Conservation (phyloP, 495 filamentous ascomycete genomes). For the Tetracladium marchalianum region DNA sequence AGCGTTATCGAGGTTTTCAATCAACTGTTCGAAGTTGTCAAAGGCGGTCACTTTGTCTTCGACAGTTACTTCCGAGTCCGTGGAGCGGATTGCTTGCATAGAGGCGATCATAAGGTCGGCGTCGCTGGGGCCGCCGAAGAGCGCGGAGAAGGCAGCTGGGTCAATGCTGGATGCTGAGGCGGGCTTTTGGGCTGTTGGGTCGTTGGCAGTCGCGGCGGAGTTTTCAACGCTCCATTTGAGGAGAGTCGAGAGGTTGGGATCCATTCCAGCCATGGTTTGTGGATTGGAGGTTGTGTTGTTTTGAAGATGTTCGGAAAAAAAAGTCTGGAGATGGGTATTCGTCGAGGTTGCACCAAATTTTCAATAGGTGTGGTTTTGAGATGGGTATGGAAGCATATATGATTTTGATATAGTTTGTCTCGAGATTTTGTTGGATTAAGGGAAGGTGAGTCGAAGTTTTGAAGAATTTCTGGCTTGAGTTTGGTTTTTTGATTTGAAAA, state of each 20-base stretch:
- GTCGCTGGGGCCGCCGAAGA: conserved; percentile 76
- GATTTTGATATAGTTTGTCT: too few relatives aligned
- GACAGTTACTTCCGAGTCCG: conserved; percentile 49
- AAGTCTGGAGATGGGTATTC: too few relatives aligned
- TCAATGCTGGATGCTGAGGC: conserved; percentile 39
- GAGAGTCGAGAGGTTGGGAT: conserved; percentile 49
- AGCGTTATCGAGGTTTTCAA: conserved; percentile 89
- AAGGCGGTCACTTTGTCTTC: conserved; percentile 80
- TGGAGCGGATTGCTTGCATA: conserved; percentile 59
- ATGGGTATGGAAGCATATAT: too few relatives aligned
- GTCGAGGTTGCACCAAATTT: too few relatives aligned
- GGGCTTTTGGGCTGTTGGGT: conserved; percentile 24
- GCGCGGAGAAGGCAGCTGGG: conserved; percentile 53
- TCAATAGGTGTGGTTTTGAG: too few relatives aligned
- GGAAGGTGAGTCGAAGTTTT: too few relatives aligned
- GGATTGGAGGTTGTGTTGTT: neutral
- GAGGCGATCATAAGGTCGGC: conserved; percentile 80
- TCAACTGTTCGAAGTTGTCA: conserved; percentile 90
- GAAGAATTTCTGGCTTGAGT: too few relatives aligned
- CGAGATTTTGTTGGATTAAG: too few relatives aligned
- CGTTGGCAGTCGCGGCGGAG: conserved; percentile 37
- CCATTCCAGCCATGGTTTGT: conserved; percentile 12
- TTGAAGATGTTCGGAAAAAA: neutral
- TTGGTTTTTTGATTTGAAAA: too few relatives aligned
- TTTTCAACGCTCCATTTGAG: conserved; percentile 93